phyloP scores from a whole-genome alignment of 768 basidiomycete genomes.

The Kwoniella botswanensis region DNA sequence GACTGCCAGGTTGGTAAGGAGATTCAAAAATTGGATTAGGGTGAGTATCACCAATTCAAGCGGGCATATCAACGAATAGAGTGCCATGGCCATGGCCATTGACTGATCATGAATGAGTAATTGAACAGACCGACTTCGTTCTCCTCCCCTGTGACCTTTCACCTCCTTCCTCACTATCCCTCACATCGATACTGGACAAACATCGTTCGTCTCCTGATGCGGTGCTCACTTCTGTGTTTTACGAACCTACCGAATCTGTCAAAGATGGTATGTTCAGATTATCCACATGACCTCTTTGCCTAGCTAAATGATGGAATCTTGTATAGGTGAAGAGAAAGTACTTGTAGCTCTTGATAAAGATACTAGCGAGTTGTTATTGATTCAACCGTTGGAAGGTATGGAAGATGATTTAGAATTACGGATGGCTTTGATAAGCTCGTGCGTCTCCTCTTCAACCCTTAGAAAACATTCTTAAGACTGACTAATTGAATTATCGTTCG shows the following conservation, averaged over 20 bases:
- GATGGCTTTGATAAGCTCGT: constrained; percentile 77
- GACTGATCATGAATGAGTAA: background rate
- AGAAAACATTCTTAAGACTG: background rate
- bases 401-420: constrained; percentile 73
- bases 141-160: constrained; percentile 90
- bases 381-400: constrained; percentile 67
- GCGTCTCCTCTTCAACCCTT: constrained; percentile 31
- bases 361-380: constrained; percentile 66
- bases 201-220: constrained; percentile 64
- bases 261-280: constrained; percentile 44
- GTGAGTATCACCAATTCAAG: constrained; percentile 46
- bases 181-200: constrained; percentile 74
- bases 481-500: constrained; percentile 20
- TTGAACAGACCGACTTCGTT: constrained; percentile 72
- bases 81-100: background rate
- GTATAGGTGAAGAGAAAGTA: constrained; percentile 48
- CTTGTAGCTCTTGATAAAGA: constrained; percentile 61
- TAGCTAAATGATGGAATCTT: background rate
- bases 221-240: constrained; percentile 56
- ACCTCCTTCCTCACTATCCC: constrained; percentile 73
- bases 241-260: constrained; percentile 55
- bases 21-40: constrained; percentile 75
- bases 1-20: constrained; percentile 65
- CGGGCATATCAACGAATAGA: no score
- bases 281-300: no score